Base-by-base conservation (phyloP, 2,329 filamentous ascomycete genomes). In the Fusarium proliferatum region DNA sequence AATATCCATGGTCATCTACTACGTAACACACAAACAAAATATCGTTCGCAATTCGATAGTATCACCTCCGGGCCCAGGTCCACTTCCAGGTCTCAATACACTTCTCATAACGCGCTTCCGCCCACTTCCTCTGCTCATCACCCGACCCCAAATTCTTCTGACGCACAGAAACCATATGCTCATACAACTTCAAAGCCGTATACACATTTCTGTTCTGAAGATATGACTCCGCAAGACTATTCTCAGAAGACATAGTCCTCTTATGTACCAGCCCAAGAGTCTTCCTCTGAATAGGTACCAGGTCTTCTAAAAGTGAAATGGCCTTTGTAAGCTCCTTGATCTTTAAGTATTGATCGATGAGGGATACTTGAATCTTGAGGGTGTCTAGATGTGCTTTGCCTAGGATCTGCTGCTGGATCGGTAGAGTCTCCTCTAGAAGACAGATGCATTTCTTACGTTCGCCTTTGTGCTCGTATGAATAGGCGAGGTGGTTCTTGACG, bases 11-110 rank as follows among this genome's bases (percentile, higher is more conserved):
- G 3, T 7, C 7, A 19, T 19, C 9, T 12, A 26, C 3, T 0
- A 9, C 16, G 2, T 9, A 26, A 2, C 6, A 4, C 4, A 15
- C 0, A 8, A 45, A 3, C 0, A 3, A 45, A 17, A 5, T 2
- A 26, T 2, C 0, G 3, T 9, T 45, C 0, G 3, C 0, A 0
- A 26, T 6, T 9, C 1, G 1, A 13, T 2, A 2, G 9, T 12
- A n/a, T 62, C 9, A 41, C 15, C 34, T 34, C 1, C 34, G 34
- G 4, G 7, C 15, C 34, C 17, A 63, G 9, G 60, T 33, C 52
- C 60, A 63, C 16, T 59, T 38, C 60, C 42, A 59, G 0, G 15
- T 30, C 26, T 46, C 13, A 9, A 6, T 6, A 1, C 42, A 41
- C 9, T 17, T 33, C 26, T n/a, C 3, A 43, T 36, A 63, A 2